A percentile compares a stretch with the other conserved stretches of the same genome.
These are phyloP conservation scores for Curvularia spicifera DNA, from an alignment of 2,329 filamentous ascomycete genomes.

Conservation along the genomic window DNA sequence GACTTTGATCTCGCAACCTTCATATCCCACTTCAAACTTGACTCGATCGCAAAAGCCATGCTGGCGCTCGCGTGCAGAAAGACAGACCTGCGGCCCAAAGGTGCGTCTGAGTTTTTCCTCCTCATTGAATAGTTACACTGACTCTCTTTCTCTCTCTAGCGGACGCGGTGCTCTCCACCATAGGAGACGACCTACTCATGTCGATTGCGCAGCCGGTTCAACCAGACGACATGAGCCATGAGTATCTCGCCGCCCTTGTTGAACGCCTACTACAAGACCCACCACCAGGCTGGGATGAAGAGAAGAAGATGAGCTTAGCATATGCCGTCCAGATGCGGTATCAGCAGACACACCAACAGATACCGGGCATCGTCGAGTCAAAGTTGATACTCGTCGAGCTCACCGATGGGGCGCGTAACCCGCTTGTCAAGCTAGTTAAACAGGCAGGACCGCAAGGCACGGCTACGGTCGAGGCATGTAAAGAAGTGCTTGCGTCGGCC, in stretches of 20 bases:
- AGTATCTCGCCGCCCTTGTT: constrained; percentile 79
- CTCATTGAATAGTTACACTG: constrained; percentile 20
- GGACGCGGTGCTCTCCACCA: constrained; percentile 85
- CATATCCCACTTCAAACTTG: constrained; percentile 93
- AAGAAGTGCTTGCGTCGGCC: constrained; percentile 63
- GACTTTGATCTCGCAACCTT: constrained; percentile 97
- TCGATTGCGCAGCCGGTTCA: constrained; percentile 70
- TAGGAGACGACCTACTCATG: constrained; percentile 77
- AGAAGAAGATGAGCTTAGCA: constrained; percentile 71
- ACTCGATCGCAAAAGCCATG: constrained; percentile 84
- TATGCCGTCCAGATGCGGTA: constrained; percentile 69
- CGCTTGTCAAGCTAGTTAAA: constrained; percentile 71
- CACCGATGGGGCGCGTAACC: constrained; percentile 65
- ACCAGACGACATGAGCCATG: constrained; percentile 69
- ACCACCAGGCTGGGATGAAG: constrained; percentile 81
- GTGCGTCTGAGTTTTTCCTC: constrained; percentile 56
- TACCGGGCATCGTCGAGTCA: constrained; percentile 74
- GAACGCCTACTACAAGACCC: constrained; percentile 88
- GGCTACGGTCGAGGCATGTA: constrained; percentile 72
- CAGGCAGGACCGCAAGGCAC: constrained; percentile 77
- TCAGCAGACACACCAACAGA: constrained; percentile 65
- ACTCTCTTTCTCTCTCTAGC: constrained; percentile 59
- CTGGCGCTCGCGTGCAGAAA: constrained; percentile 88
- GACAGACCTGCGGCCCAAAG: constrained; percentile 85
- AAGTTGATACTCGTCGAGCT: constrained; percentile 73